Evolutionary conservation across 1,139 yeast species (phyloP).

Genomic region (Pichia sp.): DNA sequence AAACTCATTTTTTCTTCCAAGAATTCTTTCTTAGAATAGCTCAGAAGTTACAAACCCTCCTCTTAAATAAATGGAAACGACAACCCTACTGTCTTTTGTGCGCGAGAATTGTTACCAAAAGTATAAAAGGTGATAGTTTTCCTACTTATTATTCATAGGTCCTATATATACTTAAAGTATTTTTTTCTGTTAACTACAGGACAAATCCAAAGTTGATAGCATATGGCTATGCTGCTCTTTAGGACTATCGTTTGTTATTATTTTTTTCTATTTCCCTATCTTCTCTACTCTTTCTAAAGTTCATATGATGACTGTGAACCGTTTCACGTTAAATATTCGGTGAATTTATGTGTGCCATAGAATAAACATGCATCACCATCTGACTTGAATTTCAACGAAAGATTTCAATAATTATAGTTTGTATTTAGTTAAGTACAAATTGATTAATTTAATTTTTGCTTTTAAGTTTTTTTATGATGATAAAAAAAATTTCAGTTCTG

Average conservation of each 20-base stretch:
- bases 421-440: slow-evolving; percentile 5
- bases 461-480: slow-evolving; percentile 44
- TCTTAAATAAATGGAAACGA: too few species aligned
- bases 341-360: slow-evolving; percentile 44
- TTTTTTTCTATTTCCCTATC: not conserved
- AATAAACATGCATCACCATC: slow-evolving; percentile 88
- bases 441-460: not conserved
- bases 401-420: not conserved
- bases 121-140: not conserved
- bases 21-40: too few species aligned
- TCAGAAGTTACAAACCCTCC: not conserved
- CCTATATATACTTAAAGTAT: too few species aligned
- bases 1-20: too few species aligned
- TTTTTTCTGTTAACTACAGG: not conserved
- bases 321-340: slow-evolving; percentile 28
- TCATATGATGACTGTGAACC: slow-evolving; percentile 30
- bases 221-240: slow-evolving; percentile 3
- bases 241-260: not conserved
- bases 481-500: slow-evolving; percentile 66
- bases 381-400: slow-evolving; percentile 34
- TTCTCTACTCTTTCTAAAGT: slow-evolving; percentile 2
- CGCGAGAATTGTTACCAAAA: not conserved
- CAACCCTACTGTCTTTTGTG: not conserved
- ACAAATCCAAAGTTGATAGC: not conserved
- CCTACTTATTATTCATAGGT: too few species aligned